Conservation (phyloP, 139 green algal genomes). For the Bryopsis sp. region DNA sequence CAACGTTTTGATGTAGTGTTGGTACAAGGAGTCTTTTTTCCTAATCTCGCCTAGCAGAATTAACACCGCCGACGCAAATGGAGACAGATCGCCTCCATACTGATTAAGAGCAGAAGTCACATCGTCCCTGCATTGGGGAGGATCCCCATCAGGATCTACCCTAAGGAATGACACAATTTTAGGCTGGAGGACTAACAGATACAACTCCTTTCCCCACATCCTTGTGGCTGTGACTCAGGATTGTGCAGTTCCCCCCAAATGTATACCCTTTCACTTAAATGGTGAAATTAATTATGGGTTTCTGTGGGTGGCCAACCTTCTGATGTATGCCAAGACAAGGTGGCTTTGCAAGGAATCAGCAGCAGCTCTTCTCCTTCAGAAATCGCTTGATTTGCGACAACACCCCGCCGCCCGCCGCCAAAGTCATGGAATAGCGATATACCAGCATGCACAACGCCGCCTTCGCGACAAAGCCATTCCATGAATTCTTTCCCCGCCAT, state of each 20-base stretch:
- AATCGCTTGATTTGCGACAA: slow-evolving; percentile 32
- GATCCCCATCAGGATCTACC: too few species aligned
- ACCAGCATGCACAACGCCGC: slow-evolving; percentile 26
- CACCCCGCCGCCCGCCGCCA: slow-evolving; percentile 20
- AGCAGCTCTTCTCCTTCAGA: slow-evolving; percentile 42
- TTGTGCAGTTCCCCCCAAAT: slow-evolving; percentile 21
- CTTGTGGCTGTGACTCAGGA: not conserved
- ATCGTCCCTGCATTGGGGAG: not conserved
- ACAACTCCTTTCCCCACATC: not conserved
- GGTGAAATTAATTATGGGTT: too few species aligned
- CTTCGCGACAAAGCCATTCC: slow-evolving; percentile 10
- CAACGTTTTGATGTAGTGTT: not conserved
- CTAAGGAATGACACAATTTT: too few species aligned
- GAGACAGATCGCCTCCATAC: not conserved
- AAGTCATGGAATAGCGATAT: slow-evolving; percentile 30
- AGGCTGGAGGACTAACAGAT: too few species aligned
- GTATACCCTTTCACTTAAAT: slow-evolving; percentile 9
- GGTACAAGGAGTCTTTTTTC: not conserved
- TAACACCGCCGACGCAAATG: not conserved
- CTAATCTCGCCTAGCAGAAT: not conserved
- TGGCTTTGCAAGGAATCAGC: slow-evolving; percentile 26
- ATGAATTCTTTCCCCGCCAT: too few species aligned
- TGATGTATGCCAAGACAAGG: too few species aligned
- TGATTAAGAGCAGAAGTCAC: not conserved
- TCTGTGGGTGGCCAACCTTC: too few species aligned